Conservation (phyloP, 2,329 filamentous ascomycete species). For the Penicillium paneum region DNA sequence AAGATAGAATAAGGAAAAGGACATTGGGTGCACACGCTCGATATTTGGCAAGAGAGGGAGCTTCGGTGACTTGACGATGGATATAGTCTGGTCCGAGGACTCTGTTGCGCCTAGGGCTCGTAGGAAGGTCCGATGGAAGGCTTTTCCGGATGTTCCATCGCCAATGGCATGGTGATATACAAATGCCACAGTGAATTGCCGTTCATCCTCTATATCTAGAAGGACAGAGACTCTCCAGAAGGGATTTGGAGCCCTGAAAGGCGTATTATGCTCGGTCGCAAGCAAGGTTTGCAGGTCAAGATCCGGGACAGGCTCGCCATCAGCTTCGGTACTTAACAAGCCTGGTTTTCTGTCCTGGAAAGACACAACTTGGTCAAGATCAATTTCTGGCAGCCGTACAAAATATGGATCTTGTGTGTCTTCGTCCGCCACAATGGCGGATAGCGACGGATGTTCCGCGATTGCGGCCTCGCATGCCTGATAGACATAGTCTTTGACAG, state of each 20-base stretch:
- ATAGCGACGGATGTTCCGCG: conserved; percentile 43
- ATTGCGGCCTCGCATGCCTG: conserved; percentile 39
- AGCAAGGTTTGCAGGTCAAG: conserved; percentile 43
- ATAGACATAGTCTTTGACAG: conserved; percentile 36
- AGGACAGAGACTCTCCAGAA: conserved; percentile 48
- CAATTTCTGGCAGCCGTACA: conserved; percentile 43
- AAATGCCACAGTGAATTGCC: conserved; percentile 44
- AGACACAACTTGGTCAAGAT: conserved; percentile 39
- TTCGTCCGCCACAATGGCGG: conserved; percentile 43
- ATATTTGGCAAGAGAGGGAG: conserved; percentile 40
- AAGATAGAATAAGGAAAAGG: conserved; percentile 38
- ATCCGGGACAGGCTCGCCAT: conserved; percentile 27
- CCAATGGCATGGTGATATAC: conserved; percentile 50
- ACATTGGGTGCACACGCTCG: conserved; percentile 42
- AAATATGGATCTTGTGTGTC: conserved; percentile 43
- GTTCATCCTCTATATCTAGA: conserved; percentile 19
- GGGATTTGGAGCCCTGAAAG: conserved; percentile 37
- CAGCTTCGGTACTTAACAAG: conserved; percentile 14
- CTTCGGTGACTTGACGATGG: conserved; percentile 22
- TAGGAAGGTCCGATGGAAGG: conserved; percentile 46
- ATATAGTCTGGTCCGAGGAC: conserved; percentile 18
- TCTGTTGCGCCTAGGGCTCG: conserved; percentile 29
- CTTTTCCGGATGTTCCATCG: conserved; percentile 46
- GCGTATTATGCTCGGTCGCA: conserved; percentile 41
- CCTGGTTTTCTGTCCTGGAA: conserved; percentile 30